These are phyloP conservation scores for Pichia sp. DNA, from an alignment of 1,139 yeast species.

Conservation along the genomic window DNA sequence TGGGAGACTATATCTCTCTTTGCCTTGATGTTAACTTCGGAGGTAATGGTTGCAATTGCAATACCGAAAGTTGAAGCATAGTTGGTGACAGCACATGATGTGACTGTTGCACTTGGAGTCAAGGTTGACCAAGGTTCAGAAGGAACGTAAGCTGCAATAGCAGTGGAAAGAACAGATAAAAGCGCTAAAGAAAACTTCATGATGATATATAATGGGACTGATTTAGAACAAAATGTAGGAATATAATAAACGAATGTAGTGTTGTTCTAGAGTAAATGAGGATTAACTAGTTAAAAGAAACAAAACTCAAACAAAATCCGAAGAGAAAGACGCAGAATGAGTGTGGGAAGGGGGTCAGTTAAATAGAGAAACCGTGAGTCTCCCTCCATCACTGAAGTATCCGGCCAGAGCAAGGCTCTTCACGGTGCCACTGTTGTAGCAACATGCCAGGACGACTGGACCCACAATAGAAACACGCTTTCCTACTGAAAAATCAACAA, in stretches of 20 bases:
- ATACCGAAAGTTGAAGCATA: constrained; percentile 58
- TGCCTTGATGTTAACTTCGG: constrained; percentile 29
- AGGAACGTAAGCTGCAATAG: constrained; percentile 60
- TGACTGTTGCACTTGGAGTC: constrained; percentile 50
- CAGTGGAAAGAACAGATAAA: constrained; percentile 41
- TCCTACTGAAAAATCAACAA: too few relatives aligned
- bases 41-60: constrained; percentile 49
- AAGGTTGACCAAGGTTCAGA: constrained; percentile 66
- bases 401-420: too few relatives aligned
- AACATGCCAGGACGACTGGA: too few relatives aligned
- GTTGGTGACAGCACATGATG: constrained; percentile 48
- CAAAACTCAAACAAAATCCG: too few relatives aligned
- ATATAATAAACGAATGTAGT: background rate
- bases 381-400: too few relatives aligned
- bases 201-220: constrained; percentile 6
- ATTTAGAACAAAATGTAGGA: constrained; percentile 2
- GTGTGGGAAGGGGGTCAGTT: background rate
- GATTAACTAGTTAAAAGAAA: background rate
- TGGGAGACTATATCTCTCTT: constrained; percentile 27
- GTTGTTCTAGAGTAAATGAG: background rate
- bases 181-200: constrained; percentile 32
- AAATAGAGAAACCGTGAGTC: too few relatives aligned
- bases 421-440: too few relatives aligned
- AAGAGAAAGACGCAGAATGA: too few relatives aligned
- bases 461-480: too few relatives aligned